These are phyloP conservation scores for Cochlearia excelsa DNA, from an alignment of 345 rosid species.

Conservation along the genomic window DNA sequence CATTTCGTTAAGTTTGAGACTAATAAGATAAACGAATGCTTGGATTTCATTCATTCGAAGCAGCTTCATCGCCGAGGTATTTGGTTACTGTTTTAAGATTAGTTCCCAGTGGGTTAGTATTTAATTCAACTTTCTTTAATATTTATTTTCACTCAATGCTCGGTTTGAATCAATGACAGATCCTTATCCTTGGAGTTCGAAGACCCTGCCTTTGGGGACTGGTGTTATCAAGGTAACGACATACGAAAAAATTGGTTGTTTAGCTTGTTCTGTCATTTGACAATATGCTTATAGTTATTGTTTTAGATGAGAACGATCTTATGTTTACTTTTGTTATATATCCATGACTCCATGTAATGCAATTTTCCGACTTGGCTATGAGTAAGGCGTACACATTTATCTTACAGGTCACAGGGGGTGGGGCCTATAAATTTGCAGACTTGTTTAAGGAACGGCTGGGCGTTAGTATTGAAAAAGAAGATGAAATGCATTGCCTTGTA, in stretches of 20 bases:
- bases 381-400: background rate
- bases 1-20: conserved; percentile 97
- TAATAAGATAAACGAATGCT: conserved; percentile 77
- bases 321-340: background rate
- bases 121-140: background rate
- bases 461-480: conserved; percentile 94
- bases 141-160: conserved; percentile 1
- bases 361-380: conserved; percentile 5
- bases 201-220: conserved; percentile 36
- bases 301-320: background rate
- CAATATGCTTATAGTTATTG: background rate
- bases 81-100: conserved; percentile 1
- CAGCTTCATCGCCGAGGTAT: conserved; percentile 85
- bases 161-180: conserved; percentile 21
- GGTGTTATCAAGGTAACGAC: conserved; percentile 38
- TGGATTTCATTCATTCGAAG: conserved; percentile 91
- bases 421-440: conserved; percentile 90
- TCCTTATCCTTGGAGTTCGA: conserved; percentile 40
- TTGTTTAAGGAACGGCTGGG: conserved; percentile 95
- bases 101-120: background rate
- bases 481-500: conserved; percentile 98
- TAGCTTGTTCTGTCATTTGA: conserved; percentile 12
- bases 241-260: conserved; percentile 1
- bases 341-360: conserved; percentile 13
- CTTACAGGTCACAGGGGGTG: conserved; percentile 95